A percentile compares a stretch with the other conserved stretches of the same genome.
phyloP scores from a whole-genome alignment of 2,329 filamentous ascomycete species.

The Venturia carpophila region DNA sequence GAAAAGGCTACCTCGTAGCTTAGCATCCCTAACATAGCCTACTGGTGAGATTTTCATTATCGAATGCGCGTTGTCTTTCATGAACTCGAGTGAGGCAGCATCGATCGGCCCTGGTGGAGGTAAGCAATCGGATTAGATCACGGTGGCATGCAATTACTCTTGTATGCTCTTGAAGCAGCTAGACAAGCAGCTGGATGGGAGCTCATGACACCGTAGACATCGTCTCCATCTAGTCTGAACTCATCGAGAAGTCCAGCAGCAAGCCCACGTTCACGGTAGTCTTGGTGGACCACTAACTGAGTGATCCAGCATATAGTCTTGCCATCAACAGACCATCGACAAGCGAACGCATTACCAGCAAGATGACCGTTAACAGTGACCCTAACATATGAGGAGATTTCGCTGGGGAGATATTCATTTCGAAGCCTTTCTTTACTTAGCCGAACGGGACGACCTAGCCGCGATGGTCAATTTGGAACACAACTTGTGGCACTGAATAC shows the following conservation, averaged over 20 bases:
- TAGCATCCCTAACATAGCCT: slow-evolving; percentile 33
- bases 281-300: slow-evolving; percentile 33
- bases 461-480: background rate
- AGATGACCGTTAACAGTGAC: slow-evolving; percentile 29
- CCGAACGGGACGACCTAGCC: background rate
- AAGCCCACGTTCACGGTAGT: slow-evolving; percentile 33
- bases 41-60: slow-evolving; percentile 33
- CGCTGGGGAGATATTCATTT: slow-evolving; percentile 25
- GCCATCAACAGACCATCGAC: slow-evolving; percentile 29
- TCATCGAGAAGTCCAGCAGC: slow-evolving; percentile 29
- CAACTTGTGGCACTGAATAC: slow-evolving; percentile 5
- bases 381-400: slow-evolving; percentile 27
- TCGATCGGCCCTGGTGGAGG: slow-evolving; percentile 23
- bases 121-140: slow-evolving; percentile 17
- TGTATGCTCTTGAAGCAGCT: slow-evolving; percentile 29
- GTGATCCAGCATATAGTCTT: slow-evolving; percentile 36
- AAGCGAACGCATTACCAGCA: slow-evolving; percentile 32
- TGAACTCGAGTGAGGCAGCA: slow-evolving; percentile 25
- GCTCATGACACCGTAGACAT: slow-evolving; percentile 36
- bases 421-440: slow-evolving; percentile 21
- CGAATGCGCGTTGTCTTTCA: slow-evolving; percentile 26
- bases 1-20: slow-evolving; percentile 33
- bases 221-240: slow-evolving; percentile 26
- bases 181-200: slow-evolving; percentile 34
- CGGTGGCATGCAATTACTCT: slow-evolving; percentile 23